Conservation (phyloP, 1,139 yeast genomes). For the Pneumocystis canis region DNA sequence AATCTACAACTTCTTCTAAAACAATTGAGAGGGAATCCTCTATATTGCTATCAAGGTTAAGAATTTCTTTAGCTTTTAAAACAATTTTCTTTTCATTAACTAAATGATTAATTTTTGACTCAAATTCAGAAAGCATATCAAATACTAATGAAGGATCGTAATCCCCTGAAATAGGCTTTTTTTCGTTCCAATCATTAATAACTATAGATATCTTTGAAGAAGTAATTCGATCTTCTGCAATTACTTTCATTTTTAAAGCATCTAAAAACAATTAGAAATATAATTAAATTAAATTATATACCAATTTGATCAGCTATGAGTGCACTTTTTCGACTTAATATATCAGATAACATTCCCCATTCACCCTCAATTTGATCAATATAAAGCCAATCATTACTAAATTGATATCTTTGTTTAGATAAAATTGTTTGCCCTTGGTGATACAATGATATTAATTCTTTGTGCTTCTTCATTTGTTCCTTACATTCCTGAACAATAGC, state of each 20-base stretch:
- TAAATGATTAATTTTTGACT: constrained; percentile 22
- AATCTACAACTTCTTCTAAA: constrained; percentile 41
- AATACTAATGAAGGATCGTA: constrained; percentile 41
- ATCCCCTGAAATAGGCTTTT: constrained; percentile 37
- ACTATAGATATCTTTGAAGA: constrained; percentile 30
- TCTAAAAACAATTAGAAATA: constrained; percentile 7
- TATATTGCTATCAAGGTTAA: constrained; percentile 30
- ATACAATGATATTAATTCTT: constrained; percentile 20
- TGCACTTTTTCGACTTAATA: constrained; percentile 28
- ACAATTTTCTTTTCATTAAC: constrained; percentile 24
- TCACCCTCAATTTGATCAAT: constrained; percentile 50
- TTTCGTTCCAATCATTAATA: constrained; percentile 34
- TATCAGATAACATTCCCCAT: constrained; percentile 32
- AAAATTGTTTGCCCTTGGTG: constrained; percentile 35
- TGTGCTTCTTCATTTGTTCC: constrained; percentile 24
- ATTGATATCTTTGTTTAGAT: constrained; percentile 33
- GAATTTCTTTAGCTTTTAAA: constrained; percentile 29
- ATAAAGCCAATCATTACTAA: constrained; percentile 44
- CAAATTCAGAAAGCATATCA: constrained; percentile 32
- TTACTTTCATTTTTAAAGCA: constrained; percentile 12
- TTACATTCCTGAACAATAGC: constrained; percentile 25
- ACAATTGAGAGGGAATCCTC: constrained; percentile 26
- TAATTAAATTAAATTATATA: constrained; percentile 2
- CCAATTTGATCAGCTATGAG: constrained; percentile 14
- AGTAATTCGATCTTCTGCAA: constrained; percentile 24